Conservation (phyloP, 331 rosid genomes). For the Spiraea crenata region DNA sequence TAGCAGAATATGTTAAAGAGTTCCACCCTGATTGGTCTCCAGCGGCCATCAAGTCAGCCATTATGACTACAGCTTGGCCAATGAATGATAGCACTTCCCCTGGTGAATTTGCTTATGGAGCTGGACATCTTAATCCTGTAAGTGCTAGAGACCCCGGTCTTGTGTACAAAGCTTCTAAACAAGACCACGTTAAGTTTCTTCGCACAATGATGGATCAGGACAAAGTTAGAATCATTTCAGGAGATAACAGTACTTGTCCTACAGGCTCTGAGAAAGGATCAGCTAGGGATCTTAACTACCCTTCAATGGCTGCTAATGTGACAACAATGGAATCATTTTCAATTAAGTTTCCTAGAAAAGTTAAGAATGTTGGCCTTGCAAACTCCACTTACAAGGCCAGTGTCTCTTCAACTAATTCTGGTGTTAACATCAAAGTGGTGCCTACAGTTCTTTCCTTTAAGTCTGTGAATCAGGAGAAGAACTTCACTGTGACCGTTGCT, state of each 20-base stretch:
- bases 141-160: not conserved
- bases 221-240: not conserved
- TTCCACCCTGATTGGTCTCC: constrained; percentile 45
- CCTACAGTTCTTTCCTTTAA: constrained; percentile 2
- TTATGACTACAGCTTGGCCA: constrained; percentile 32
- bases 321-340: not conserved
- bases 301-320: not conserved
- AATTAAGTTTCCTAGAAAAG: constrained; percentile 20
- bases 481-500: not conserved
- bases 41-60: constrained; percentile 44
- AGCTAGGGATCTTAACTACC: not conserved
- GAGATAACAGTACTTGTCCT: constrained; percentile 15
- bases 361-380: constrained; percentile 33
- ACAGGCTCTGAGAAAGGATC: not conserved
- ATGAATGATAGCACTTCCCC: not conserved
- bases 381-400: constrained; percentile 29
- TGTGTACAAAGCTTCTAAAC: not conserved
- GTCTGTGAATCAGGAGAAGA: not conserved
- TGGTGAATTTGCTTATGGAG: not conserved
- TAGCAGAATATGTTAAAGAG: constrained; percentile 33
- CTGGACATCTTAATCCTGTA: not conserved
- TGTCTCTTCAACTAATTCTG: not conserved
- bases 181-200: not conserved
- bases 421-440: constrained; percentile 6
- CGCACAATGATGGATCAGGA: not conserved